phyloP scores from a whole-genome alignment of 1,284 basidiomycete species.

The Exobasidium cylindrosporum region DNA sequence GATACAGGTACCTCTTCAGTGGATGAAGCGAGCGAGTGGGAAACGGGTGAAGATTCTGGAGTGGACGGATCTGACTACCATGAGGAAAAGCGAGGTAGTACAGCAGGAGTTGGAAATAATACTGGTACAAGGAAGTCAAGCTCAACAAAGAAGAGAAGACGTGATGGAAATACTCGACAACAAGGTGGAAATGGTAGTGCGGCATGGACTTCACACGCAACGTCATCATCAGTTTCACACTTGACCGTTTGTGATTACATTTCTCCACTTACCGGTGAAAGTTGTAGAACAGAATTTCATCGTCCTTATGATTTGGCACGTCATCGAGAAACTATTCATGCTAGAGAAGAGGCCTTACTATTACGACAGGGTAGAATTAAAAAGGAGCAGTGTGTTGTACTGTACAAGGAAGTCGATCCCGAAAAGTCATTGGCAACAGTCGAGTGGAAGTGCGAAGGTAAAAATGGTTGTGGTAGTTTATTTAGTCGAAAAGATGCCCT shows the following conservation, averaged over 20 bases:
- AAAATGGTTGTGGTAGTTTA: constrained; percentile 26
- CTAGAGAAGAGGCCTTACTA: constrained; percentile 45
- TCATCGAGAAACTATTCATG: constrained; percentile 53
- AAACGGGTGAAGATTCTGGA: constrained; percentile 26
- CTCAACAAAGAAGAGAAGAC: constrained; percentile 8
- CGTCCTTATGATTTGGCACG: constrained; percentile 52
- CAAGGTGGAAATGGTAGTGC: neutral
- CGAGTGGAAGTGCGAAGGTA: constrained; percentile 53
- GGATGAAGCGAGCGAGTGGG: constrained; percentile 20
- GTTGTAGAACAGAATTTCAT: constrained; percentile 51
- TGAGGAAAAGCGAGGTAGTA: constrained; percentile 1
- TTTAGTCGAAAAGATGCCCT: constrained; percentile 44
- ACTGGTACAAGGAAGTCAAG: constrained; percentile 6
- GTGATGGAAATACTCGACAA: neutral
- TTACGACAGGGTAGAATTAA: constrained; percentile 41
- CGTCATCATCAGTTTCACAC: neutral
- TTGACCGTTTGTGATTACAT: constrained; percentile 46
- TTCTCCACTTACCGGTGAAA: constrained; percentile 37
- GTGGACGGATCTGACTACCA: constrained; percentile 30
- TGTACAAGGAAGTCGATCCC: constrained; percentile 54
- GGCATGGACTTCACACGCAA: neutral
- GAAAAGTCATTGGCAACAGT: constrained; percentile 44
- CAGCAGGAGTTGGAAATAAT: neutral
- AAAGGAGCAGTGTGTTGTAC: constrained; percentile 45
- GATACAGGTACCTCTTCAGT: neutral